Conservation (phyloP, 495 filamentous ascomycete genomes). For the Pseudevernia furfuracea region DNA sequence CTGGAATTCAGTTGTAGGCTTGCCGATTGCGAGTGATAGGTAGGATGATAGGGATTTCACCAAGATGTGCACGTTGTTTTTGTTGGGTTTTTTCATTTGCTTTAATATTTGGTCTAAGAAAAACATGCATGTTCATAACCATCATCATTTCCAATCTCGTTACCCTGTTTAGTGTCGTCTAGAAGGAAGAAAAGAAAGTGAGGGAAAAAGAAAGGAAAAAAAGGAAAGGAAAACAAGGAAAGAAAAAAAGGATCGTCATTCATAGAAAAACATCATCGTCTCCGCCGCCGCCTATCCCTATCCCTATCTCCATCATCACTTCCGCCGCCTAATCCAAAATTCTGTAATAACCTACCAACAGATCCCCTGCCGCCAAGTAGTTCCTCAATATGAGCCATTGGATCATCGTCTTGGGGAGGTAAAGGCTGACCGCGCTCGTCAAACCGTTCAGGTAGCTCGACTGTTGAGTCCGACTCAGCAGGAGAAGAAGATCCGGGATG, state of each 20-base stretch:
- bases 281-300: conserved; percentile 13
- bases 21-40: no score
- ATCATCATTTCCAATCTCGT: conserved; percentile 2
- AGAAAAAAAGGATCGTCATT: background rate
- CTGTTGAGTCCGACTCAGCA: conserved; percentile 40
- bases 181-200: background rate
- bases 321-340: conserved; percentile 24
- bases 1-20: no score
- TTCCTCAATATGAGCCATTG: conserved; percentile 34
- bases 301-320: conserved; percentile 14
- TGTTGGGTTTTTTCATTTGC: background rate
- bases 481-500: conserved; percentile 20
- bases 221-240: background rate
- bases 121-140: conserved; percentile 10
- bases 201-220: background rate
- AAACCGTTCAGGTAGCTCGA: conserved; percentile 58
- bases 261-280: conserved; percentile 1
- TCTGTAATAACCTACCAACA: conserved; percentile 21
- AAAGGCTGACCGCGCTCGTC: conserved; percentile 51
- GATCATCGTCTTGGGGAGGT: conserved; percentile 33
- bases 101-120: background rate
- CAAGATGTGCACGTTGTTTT: background rate
- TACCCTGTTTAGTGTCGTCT: background rate
- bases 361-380: conserved; percentile 31
- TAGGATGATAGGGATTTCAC: no score